Evolutionary conservation across 306 rosid species (phyloP), one percentile per base, ranked within the genome.

Genomic region (Hylodesmum podocarpum): DNA sequence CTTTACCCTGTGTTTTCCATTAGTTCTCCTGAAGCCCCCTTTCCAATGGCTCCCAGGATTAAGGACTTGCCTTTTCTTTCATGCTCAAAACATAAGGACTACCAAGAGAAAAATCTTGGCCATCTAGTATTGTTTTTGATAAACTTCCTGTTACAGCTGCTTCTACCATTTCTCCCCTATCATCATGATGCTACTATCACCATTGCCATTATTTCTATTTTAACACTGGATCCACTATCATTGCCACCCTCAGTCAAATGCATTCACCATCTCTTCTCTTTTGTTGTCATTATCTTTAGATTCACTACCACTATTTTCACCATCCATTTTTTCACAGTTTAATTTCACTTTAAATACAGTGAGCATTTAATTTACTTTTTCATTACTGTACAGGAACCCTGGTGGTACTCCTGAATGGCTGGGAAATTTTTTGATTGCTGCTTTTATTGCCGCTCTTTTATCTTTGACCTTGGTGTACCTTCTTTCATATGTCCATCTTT

Each of bases 341-440:
- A 63, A 65, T 66, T 46, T 63, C 61, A 70, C 70, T 79, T 70
- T 70, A 8, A 54, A 43, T 49, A 43, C 39, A 43, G 19, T 69
- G 64, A 21, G 49, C 65, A 39, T 70, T 70, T 82, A 64, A 73
- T 13, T 76, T 64, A 72, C 37, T 40, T 63, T 63, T 84, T 55
- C 67, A 46, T 63, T 82, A 43, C 68, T 51, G 76, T 86, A 82
- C 88, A 95, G 98, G 91, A 90, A 90, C 70, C 98, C 98, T 36
- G 98, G 98, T 36, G 28, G 85, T 76, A 85, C 95, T 70, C 95
- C 98, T 72, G 97, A 92, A 37, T 95, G 98, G 98, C 85, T 92
- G 67, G 97, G 96, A 66, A 89, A 84, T 78, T 84, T 85, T 54
- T 70, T 87, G 61, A 36, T 95, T 73, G 92, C 93, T 39, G 86